Base-by-base conservation (phyloP, 176 grass and related monocot species). In the Secale cereale region DNA sequence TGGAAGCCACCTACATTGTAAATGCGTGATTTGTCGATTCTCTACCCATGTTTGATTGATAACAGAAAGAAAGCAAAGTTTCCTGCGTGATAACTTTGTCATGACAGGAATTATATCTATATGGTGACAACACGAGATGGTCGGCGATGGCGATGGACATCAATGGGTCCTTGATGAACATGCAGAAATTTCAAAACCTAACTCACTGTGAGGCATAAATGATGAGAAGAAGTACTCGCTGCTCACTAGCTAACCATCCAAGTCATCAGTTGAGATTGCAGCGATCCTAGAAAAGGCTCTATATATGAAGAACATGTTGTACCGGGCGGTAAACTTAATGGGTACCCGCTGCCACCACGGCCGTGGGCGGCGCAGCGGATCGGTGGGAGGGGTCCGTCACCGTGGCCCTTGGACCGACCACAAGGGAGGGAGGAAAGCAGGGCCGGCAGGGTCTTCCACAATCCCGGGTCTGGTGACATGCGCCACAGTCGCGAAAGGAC, bases 381-480 rank as follows among this genome's bases (percentile, higher is more conserved):
- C 89, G 22, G 3, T 5, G 10, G 40, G 40, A 10, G 40, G 8
- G 40, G 40, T 37, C 36, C 36, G 39, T 29, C n/a, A n/a, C 52
- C 52, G 52, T n/a, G 1, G 33, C 2, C 35, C 74, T 45, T 79
- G 74, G 80, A 87, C 80, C 75, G 80, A 87, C 80, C 75, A 78
- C 78, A 17, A 12, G 1, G 82, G 46, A 40, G 39, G 2, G 39
- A 40, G 39, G 39, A 40, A 40, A 9, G 40, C 40, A 41, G 40
- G 40, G 40, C 40, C 17, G 45, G 45, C 48, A 35, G 67, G 67
- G 10, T 22, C 36, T 60, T 83, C 88, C 85, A 83, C 85, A 83
- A 83, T 48, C 84, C 67, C 75, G 66, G 89, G 89, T 87, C 89
- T 69, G 80, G 81, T 90, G 89, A 90, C 89, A 87, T 87, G 85